Evolutionary conservation across 306 rosid genomes (phyloP), one percentile per base, ranked within the genome.

Genomic region (Vigna hirtella): DNA sequence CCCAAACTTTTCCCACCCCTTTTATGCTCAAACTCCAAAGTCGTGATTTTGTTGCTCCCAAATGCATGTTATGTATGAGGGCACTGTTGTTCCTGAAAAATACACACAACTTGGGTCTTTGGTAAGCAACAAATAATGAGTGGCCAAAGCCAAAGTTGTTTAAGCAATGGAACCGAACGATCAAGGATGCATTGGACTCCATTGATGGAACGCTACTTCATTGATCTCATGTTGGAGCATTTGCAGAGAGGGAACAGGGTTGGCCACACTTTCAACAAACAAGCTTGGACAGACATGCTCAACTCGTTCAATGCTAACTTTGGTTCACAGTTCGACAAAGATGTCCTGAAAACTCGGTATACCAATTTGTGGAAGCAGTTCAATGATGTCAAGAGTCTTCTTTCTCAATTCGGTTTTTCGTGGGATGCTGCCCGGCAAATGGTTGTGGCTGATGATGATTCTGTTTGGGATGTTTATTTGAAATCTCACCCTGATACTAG

Each of bases 151-250:
- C 91, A 89, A 65, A 71, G 76, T 48, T 81, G 62, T 51, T 10
- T 76, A 61, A 77, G 50, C 70, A 62, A 62, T 62, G 40, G 40
- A 17, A 79, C 61, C 72, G 97, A 89, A 26, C 97, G 97, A 22
- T 84, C 91, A 17, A 85, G 97, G 80, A 88, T 87, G 66, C 76
- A 84, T 67, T 91, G 97, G 97, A 88, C 91, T n/a, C 86, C 90
- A 61, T 62, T 69, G 57, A 90, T 91, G 97, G 97, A 91, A 55
- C 85, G 93, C 12, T 85, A 84, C 70, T 90, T 91, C 73, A 58
- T 91, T 58, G 91, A 91, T 70, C 89, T 91, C 28, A 89, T 91
- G 97, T 74, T 91, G 74, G 94, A 88, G 82, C 94, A 91, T 83
- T 80, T 88, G 87, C 89, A 84, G 2, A 82, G 85, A 71, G 97